Percentiles rank a stretch among this genome's conserved stretches.
phyloP scores from a whole-genome alignment of 108 stramenopile genomes.

The Seminavis robusta region DNA sequence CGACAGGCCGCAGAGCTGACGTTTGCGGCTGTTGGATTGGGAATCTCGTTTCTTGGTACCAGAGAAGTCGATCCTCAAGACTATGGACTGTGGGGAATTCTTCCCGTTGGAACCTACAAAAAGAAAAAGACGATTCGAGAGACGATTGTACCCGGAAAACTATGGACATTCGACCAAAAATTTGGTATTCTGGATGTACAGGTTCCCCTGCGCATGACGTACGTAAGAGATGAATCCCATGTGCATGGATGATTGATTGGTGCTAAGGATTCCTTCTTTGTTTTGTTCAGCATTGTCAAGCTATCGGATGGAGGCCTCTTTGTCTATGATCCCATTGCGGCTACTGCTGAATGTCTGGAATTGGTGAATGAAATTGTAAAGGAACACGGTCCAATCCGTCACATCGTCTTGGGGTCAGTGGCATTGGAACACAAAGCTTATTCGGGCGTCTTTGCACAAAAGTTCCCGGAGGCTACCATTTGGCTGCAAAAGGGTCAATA shows the following conservation, averaged over 20 bases:
- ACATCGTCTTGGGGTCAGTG: constrained; percentile 88
- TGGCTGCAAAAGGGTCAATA: constrained; percentile 90
- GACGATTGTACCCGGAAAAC: constrained; percentile 64
- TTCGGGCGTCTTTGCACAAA: constrained; percentile 87
- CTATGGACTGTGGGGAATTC: constrained; percentile 86
- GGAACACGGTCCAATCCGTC: constrained; percentile 76
- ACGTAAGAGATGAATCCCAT: too few relatives aligned
- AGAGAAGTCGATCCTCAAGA: constrained; percentile 67
- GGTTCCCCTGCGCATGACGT: constrained; percentile 89
- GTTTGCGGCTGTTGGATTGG: constrained; percentile 56
- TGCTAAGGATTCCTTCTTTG: too few relatives aligned
- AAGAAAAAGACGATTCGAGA: constrained; percentile 77
- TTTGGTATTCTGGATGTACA: constrained; percentile 93
- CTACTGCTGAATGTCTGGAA: constrained; percentile 75
- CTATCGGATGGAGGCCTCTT: constrained; percentile 72
- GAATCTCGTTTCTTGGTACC: constrained; percentile 58
- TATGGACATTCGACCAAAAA: constrained; percentile 96
- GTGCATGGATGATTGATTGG: too few relatives aligned
- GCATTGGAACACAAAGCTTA: constrained; percentile 95
- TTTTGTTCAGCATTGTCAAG: constrained; percentile 77
- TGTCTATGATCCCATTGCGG: constrained; percentile 90
- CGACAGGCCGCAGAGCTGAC: constrained; percentile 58
- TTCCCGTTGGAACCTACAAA: constrained; percentile 91
- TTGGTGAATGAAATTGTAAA: constrained; percentile 52
- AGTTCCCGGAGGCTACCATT: constrained; percentile 73